A percentile compares a stretch with the other conserved stretches of the same genome.
These are phyloP conservation scores for Alternaria infectoria DNA, from an alignment of 2,329 filamentous ascomycete species.

Conservation along the genomic window DNA sequence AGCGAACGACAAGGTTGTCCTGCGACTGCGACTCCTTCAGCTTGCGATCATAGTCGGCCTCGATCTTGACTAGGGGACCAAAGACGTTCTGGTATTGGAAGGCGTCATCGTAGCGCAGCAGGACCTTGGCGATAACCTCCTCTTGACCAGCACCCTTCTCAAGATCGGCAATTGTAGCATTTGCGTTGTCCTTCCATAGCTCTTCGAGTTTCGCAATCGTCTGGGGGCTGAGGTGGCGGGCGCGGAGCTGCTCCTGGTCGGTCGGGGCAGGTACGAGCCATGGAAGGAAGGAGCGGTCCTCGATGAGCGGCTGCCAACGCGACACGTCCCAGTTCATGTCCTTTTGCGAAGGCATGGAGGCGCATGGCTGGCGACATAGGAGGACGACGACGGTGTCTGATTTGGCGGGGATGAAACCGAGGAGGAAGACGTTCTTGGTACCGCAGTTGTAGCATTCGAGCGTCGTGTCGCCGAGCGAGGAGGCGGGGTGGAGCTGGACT, in stretches of 20 bases:
- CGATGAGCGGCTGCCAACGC: conserved; percentile 95
- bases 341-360: conserved; percentile 91
- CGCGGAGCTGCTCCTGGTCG: conserved; percentile 94
- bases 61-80: conserved; percentile 96
- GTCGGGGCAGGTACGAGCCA: conserved; percentile 92
- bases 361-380: conserved; percentile 94
- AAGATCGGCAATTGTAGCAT: conserved; percentile 85
- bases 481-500: conserved; percentile 93
- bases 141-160: conserved; percentile 92
- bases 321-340: conserved; percentile 99
- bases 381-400: conserved; percentile 98
- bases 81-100: conserved; percentile 99
- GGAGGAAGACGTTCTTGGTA: conserved; percentile 97
- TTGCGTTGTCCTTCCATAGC: conserved; percentile 96
- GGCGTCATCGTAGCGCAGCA: conserved; percentile 93
- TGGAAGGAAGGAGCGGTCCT: conserved; percentile 90
- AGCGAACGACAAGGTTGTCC: conserved; percentile 90
- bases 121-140: conserved; percentile 90
- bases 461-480: conserved; percentile 91
- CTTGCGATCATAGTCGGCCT: conserved; percentile 98
- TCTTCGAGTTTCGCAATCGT: conserved; percentile 97
- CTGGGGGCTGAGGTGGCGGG: conserved; percentile 88
- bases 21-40: conserved; percentile 98
- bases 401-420: conserved; percentile 98
- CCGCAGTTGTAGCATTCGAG: conserved; percentile 99